Evolutionary conservation across 176 grass and related monocot species (phyloP).

Genomic region (Paspalum vaginatum): DNA sequence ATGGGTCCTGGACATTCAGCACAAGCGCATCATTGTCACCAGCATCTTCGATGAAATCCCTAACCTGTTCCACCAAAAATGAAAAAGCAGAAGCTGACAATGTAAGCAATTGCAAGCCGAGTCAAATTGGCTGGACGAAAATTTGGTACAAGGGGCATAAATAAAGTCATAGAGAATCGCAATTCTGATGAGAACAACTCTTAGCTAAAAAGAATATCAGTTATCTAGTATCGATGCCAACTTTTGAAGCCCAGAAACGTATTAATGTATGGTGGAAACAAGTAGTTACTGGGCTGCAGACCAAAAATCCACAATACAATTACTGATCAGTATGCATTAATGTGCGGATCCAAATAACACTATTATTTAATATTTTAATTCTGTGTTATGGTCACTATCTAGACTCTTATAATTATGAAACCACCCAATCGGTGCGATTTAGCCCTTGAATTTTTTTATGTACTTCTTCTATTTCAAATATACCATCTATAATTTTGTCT

Average conservation of each 20-base stretch:
- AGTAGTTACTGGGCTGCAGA: neutral
- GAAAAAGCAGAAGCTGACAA: neutral
- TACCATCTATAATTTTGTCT: no score
- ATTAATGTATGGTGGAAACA: neutral
- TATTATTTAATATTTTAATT: no score
- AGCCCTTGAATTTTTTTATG: no score
- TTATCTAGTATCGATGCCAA: neutral
- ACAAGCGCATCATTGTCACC: slow-evolving; percentile 58
- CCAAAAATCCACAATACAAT: neutral
- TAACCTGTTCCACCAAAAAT: slow-evolving; percentile 57
- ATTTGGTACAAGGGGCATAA: neutral
- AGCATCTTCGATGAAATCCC: slow-evolving; percentile 51
- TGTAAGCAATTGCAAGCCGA: neutral
- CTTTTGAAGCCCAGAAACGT: neutral
- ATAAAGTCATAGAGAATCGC: neutral
- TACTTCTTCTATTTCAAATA: no score
- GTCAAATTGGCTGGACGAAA: neutral
- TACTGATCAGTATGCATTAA: no score
- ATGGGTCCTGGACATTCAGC: slow-evolving; percentile 78
- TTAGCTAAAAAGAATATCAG: neutral
- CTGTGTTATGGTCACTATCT: no score
- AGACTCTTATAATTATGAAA: no score
- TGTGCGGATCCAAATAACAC: no score
- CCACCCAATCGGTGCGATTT: no score
- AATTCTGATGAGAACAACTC: neutral